Evolutionary conservation across 371 early-diverging fungal genomes (phyloP), one percentile per base, ranked within the genome.

Genomic region (Rhizopus arrhizus): DNA sequence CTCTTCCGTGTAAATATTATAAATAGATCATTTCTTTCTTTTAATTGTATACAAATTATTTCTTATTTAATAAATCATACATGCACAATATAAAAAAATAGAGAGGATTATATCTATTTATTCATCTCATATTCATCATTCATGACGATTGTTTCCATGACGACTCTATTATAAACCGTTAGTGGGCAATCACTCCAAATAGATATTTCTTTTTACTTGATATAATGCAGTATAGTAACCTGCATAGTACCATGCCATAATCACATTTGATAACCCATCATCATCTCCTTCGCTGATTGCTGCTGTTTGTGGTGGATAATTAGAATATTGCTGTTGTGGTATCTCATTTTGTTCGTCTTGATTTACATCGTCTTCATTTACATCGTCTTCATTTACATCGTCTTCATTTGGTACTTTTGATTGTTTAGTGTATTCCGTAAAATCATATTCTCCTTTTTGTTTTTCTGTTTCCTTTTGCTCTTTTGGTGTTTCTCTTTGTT

Each of bases 161-260:
- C 40, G 40, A 38, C 40, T 38, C 40, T 38, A 38, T 4, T 38
- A 38, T 9, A 38, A 38, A 38, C 13, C 13, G 13, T 11, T 11
- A 38, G 8, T 11, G 13, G 11, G 40, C 40, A 2, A 13, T 38
- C 13, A 38, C 13, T 11, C 13, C 11, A 13, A 11, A 38, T 38
- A 2, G 40, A 2, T 48, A 7, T 48, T 47, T 47, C 28, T 47
- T 6, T 48, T 55, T 55, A 55, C 85, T 65, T 88, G 87, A 66
- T 90, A 87, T 35, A 85, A 69, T 35, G 87, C 91, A 41, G 88
- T 85, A 65, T 91, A 91, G 62, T 89, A 90, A 2, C 91, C 91
- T 5, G 88, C 82, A 61, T 82, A 89, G 68, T 90, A 91, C 90
- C 90, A 91, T 8, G 91, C 79, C 87, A 85, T 88, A 60, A 85